Base-by-base conservation (phyloP, 768 basidiomycete species). In the Piloderma croceum region DNA sequence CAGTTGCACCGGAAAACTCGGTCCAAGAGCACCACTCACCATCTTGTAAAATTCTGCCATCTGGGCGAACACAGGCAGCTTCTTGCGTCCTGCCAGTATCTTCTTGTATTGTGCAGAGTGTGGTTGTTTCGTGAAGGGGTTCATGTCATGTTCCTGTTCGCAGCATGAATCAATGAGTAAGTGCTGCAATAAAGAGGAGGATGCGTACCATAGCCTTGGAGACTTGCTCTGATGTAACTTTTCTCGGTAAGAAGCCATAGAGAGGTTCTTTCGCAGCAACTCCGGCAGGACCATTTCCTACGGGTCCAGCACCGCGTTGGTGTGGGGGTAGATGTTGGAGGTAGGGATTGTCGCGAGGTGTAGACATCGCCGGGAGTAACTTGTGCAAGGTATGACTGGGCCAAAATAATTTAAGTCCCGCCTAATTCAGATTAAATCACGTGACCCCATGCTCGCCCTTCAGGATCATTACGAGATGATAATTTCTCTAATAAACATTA, bases 31-130 rank as follows among this genome's bases (percentile, higher is more conserved):
- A 45, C 32, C 22, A 74, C 88, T 66, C 64, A 89, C 90, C 67
- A 93, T 83, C 50, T 84, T 74, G 54, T 83, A 78, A 60, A 99
- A 98, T 34, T 93, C 88, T 42, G 83, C 75, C 92, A 97, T 94
- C 63, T 94, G 89, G 3, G 81, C 64, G 51, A 74, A 96, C 0
- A 99, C 93, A 0, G 96, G 94, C 17, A 99, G 70, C 57, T 88
- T 87, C 68, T 83, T 90, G 42, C 96, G 79, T 9, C 72, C 63
- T 53, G 83, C 82, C 18, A 98, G 60, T 42, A 98, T 93, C 65
- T 87, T 90, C 62, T 69, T 79, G 69, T 96, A 98, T 47, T 83
- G 76, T 3, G 75, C 56, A 0, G 89, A 77, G 58, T 83, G 83
- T 0, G 89, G 85, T 44, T 58, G 62, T 43, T 83, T 83, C 4